Evolutionary conservation across 1,139 yeast genomes (phyloP).

Genomic region (Yamadazyma dendronema): DNA sequence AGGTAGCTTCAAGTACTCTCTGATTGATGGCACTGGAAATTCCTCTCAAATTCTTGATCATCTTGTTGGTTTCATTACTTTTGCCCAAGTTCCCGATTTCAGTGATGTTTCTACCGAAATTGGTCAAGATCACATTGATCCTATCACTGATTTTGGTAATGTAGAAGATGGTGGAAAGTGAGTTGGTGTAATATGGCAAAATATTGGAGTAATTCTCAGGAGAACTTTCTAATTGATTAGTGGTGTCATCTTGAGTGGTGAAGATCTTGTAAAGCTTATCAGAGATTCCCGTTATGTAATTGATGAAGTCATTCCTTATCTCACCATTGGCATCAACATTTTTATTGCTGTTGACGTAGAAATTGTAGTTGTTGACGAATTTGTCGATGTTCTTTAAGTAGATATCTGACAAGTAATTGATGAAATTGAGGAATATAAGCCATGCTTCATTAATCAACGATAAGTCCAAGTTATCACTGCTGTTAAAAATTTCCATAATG

Average conservation of each 20-base stretch:
- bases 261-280: constrained; percentile 30
- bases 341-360: constrained; percentile 24
- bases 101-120: constrained; percentile 33
- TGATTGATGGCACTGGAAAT: constrained; percentile 36
- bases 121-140: constrained; percentile 31
- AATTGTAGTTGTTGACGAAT: constrained; percentile 39
- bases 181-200: constrained; percentile 43
- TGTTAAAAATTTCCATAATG: constrained; percentile 35
- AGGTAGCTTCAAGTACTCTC: constrained; percentile 41
- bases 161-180: constrained; percentile 40
- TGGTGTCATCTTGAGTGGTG: constrained; percentile 25
- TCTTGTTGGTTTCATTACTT: constrained; percentile 37
- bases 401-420: constrained; percentile 33
- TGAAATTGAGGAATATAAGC: constrained; percentile 40
- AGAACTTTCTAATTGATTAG: constrained; percentile 35
- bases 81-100: constrained; percentile 34
- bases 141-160: constrained; percentile 31
- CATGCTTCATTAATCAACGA: constrained; percentile 47
- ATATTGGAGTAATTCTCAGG: constrained; percentile 39
- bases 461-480: constrained; percentile 42
- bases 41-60: constrained; percentile 34
- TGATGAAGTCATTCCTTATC: constrained; percentile 28
- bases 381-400: constrained; percentile 31
- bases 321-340: constrained; percentile 32
- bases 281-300: constrained; percentile 26